Evolutionary conservation across 1,139 yeast genomes (phyloP), one percentile per base, ranked within the genome.

Genomic region (Casaregolazyma lundiana): DNA sequence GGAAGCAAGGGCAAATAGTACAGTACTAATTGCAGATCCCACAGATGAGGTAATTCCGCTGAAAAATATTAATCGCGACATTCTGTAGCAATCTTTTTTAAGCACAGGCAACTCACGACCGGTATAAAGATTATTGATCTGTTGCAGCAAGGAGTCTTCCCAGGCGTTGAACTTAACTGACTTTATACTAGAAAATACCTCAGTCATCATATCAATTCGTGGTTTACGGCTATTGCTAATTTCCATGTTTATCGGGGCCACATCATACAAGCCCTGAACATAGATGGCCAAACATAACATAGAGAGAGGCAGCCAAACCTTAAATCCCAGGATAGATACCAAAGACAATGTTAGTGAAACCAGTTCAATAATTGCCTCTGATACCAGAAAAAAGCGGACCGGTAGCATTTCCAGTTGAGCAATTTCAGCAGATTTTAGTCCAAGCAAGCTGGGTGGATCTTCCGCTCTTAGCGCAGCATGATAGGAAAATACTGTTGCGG

Each of bases 51-150:
- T 79, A 53, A 80, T 67, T 17, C 73, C 71, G 88, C 88, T 82
- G 16, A 80, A 70, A 55, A 80, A 75, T 48, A 66, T 70, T 40
- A 77, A 73, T 21, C 71, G 54, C 15, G 80, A 79, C 38, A 43
- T 72, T 62, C 21, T 40, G 44, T 50, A 41, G 48, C 51, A 42
- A 49, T 78, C 72, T 45, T 71, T 78, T 56, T 75, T 80, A 65
- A 89, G 74, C 57, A 85, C 86, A 34, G 70, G 71, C 65, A 92
- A 77, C 67, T 92, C 97, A 59, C 82, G 80, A 41, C 85, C 86
- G 59, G 87, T 86, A 73, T 98, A 81, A 32, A 90, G 90, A 54
- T 73, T 72, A 36, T 48, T 41, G 29, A 66, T 51, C 47, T 77
- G 73, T 8, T 70, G 67, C 34, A 80, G 60, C 76, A 81, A 77